A percentile compares a stretch with the other conserved stretches of the same genome.
phyloP scores from a whole-genome alignment of 257 asterid species.

The Rhazya stricta region DNA sequence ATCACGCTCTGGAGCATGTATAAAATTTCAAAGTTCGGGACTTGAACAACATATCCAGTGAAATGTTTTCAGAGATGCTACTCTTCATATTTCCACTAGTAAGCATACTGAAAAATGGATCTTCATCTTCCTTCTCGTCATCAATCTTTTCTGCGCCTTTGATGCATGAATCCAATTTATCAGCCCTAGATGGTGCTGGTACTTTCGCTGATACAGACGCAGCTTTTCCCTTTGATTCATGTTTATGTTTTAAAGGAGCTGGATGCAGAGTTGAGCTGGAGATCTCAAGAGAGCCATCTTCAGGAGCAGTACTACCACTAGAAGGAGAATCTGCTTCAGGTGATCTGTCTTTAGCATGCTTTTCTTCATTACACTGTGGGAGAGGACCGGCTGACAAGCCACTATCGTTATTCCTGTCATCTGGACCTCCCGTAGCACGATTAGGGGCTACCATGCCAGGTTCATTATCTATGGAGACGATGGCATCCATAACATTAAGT shows the following conservation, averaged over 20 bases:
- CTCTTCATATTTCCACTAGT: conserved; percentile 33
- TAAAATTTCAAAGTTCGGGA: not conserved
- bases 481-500: conserved; percentile 4
- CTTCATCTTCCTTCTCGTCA: conserved; percentile 31
- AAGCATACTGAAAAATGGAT: conserved; percentile 54
- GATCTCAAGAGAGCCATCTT: conserved; percentile 12
- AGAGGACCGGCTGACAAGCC: conserved; percentile 12
- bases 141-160: conserved; percentile 28
- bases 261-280: conserved; percentile 19
- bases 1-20: not conserved
- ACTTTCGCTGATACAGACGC: conserved; percentile 59
- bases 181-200: conserved; percentile 23
- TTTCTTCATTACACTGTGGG: conserved; percentile 24
- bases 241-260: conserved; percentile 25
- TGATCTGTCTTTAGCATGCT: conserved; percentile 18
- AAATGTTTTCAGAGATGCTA: conserved; percentile 23
- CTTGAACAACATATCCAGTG: not conserved
- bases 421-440: conserved; percentile 18
- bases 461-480: conserved; percentile 34
- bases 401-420: conserved; percentile 8
- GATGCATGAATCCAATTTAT: conserved; percentile 19
- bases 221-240: conserved; percentile 37
- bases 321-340: conserved; percentile 20
- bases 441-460: conserved; percentile 23
- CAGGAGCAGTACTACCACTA: conserved; percentile 11